Conservation (phyloP, 257 asterid species). For the Jacaranda mimosifolia region DNA sequence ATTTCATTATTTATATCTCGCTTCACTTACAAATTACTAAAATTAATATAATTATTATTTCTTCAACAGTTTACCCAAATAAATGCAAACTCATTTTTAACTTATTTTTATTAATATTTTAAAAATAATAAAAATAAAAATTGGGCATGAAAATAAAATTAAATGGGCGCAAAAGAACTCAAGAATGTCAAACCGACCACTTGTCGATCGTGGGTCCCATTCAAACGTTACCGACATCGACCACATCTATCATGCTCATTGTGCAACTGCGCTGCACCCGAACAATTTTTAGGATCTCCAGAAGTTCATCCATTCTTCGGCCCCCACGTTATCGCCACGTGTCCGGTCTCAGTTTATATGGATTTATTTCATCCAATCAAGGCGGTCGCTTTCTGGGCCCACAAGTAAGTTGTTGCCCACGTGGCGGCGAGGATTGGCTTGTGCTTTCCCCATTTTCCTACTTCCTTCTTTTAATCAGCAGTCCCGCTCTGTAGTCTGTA, state of each 20-base stretch:
- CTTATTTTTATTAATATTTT: no score
- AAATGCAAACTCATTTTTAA: no score
- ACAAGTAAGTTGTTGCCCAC: background rate
- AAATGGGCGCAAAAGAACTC: no score
- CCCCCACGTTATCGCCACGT: background rate
- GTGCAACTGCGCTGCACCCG: background rate
- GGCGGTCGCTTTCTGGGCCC: conserved; percentile 1
- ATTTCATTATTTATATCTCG: no score
- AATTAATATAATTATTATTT: no score
- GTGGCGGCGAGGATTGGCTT: background rate
- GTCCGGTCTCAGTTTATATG: background rate
- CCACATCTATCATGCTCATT: background rate
- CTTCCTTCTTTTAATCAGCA: background rate
- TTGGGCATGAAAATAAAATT: no score
- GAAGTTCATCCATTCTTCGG: background rate
- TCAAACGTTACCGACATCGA: background rate
- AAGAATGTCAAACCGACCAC: background rate
- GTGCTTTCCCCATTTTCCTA: background rate
- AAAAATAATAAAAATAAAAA: no score
- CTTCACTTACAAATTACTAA: no score
- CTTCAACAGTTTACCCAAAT: no score
- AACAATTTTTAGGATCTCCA: background rate
- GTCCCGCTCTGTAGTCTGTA: no score
- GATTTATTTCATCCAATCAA: background rate
- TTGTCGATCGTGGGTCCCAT: background rate